These are phyloP conservation scores for Colletotrichum tabaci DNA, from an alignment of 2,329 filamentous ascomycete genomes.

Conservation along the genomic window DNA sequence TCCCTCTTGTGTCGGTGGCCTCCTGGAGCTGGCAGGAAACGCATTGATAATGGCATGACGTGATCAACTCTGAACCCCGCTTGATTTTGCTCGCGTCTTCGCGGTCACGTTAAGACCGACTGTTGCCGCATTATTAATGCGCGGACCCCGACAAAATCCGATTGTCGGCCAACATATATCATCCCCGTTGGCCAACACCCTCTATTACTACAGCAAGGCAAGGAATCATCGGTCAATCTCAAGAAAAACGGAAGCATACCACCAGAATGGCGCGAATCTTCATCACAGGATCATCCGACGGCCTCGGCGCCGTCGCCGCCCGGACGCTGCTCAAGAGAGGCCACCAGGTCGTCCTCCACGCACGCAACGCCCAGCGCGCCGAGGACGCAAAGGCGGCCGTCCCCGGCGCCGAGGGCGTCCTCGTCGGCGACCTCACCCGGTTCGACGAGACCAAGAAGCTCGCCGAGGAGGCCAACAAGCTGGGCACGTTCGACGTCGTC, in stretches of 20 bases:
- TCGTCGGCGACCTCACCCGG: conserved; percentile 68
- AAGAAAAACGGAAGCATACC: background rate
- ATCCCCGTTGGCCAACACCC: background rate
- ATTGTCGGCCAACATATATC: no score
- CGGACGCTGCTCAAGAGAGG: conserved; percentile 64
- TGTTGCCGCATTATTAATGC: no score
- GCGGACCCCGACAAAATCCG: no score
- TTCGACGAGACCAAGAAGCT: conserved; percentile 65
- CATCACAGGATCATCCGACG: conserved; percentile 72
- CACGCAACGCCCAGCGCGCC: conserved; percentile 68
- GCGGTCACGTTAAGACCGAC: no score
- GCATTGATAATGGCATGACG: no score
- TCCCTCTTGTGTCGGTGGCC: no score
- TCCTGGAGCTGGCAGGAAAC: no score
- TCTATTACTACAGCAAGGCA: background rate
- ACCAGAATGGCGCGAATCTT: conserved; percentile 29
- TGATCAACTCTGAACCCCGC: no score
- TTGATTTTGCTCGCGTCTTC: no score
- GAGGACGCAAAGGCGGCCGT: conserved; percentile 62
- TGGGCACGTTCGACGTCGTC: conserved; percentile 67
- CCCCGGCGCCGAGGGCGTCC: conserved; percentile 64
- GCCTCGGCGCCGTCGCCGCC: conserved; percentile 67
- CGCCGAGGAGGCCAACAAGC: conserved; percentile 64
- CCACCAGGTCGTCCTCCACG: conserved; percentile 70
- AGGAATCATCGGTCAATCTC: no score